phyloP scores from a whole-genome alignment of 768 basidiomycete species.

The Fomitopsis serialis region DNA sequence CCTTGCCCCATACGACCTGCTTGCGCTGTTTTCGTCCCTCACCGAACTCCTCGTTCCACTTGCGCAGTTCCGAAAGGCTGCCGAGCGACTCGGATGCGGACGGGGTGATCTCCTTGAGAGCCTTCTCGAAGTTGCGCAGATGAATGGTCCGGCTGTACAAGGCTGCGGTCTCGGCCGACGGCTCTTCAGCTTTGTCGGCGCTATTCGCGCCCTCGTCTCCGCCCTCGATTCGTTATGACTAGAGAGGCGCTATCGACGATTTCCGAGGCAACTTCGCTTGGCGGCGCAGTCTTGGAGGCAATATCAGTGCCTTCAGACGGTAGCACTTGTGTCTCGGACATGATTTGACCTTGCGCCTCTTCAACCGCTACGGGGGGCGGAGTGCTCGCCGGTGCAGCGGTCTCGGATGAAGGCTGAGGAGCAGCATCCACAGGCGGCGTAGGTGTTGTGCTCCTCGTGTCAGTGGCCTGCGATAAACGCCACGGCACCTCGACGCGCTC shows the following conservation, averaged over 20 bases:
- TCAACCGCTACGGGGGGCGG: not conserved
- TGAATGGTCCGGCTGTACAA: conserved; percentile 34
- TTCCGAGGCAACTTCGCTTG: no score
- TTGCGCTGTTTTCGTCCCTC: conserved; percentile 69
- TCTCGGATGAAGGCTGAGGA: not conserved
- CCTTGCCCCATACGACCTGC: conserved; percentile 81
- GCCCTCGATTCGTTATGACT: not conserved
- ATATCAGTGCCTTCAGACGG: no score
- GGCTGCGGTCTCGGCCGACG: not conserved
- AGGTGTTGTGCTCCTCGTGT: not conserved
- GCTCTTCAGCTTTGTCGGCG: conserved; percentile 1
- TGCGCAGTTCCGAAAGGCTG: conserved; percentile 67
- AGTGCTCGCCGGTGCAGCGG: not conserved
- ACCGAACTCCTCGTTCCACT: conserved; percentile 94
- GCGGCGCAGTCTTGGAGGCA: no score
- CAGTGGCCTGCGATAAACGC: conserved; percentile 26
- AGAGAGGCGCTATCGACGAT: no score
- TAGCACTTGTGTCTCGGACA: no score
- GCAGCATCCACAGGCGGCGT: not conserved
- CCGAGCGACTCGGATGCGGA: conserved; percentile 82
- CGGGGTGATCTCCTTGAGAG: conserved; percentile 85
- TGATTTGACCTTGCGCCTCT: no score
- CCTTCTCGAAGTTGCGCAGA: conserved; percentile 71
- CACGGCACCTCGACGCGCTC: conserved; percentile 80
- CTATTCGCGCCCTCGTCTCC: not conserved